Percentiles rank a stretch among this genome's conserved stretches.
phyloP scores from a whole-genome alignment of 2,329 filamentous ascomycete genomes.

The Davidsoniella neocaledoniae region DNA sequence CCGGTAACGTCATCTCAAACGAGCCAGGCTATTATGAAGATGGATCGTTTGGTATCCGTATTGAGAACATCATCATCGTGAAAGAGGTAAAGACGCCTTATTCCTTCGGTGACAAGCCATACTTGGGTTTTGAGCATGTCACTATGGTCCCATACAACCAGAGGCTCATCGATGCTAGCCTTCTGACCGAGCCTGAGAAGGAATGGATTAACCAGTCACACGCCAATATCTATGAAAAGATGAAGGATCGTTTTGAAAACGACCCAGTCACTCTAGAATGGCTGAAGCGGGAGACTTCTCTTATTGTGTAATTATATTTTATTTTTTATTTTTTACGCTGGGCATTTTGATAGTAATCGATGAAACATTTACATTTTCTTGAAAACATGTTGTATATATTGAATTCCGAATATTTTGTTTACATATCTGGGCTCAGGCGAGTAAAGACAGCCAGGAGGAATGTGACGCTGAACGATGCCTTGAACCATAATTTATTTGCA shows the following conservation, averaged over 20 bases:
- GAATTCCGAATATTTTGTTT: no score
- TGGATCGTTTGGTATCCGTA: conserved; percentile 82
- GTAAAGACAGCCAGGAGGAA: conserved; percentile 46
- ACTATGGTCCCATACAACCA: conserved; percentile 93
- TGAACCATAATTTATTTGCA: conserved; percentile 40
- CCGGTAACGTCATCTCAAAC: conserved; percentile 92
- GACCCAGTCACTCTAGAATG: conserved; percentile 59
- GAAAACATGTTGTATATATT: no score
- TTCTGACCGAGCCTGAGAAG: conserved; percentile 61
- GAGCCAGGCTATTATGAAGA: conserved; percentile 97
- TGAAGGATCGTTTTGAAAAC: conserved; percentile 54
- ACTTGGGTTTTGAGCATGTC: conserved; percentile 88
- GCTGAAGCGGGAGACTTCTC: conserved; percentile 63
- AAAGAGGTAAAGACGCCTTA: conserved; percentile 74
- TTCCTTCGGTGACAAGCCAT: conserved; percentile 85
- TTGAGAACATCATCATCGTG: conserved; percentile 90
- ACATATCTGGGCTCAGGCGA: conserved; percentile 10
- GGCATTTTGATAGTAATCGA: not conserved
- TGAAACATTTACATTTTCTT: not conserved
- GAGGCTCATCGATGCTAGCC: conserved; percentile 60
- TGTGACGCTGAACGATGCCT: conserved; percentile 52
- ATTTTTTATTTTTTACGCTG: no score
- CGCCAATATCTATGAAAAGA: conserved; percentile 65
- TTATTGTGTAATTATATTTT: conserved; percentile 1
- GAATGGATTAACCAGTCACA: conserved; percentile 81